Percentiles rank a stretch among this genome's conserved stretches.
Evolutionary conservation across 257 asterid genomes (phyloP).

Genomic region (Osmanthus fragrans): DNA sequence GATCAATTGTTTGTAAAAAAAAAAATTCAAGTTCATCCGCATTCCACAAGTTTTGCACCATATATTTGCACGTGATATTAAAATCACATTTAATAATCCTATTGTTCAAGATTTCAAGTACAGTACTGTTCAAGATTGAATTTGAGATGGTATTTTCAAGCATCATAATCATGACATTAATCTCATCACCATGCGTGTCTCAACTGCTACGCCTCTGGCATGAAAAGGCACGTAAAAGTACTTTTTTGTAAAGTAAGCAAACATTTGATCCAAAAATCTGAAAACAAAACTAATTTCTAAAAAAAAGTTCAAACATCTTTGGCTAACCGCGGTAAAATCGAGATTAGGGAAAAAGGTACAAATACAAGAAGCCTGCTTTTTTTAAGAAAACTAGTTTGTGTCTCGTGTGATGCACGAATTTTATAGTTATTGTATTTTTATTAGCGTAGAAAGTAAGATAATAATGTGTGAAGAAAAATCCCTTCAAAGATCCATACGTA

Average conservation of each 20-base stretch:
- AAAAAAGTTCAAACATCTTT: no score
- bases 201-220: not conserved
- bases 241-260: not conserved
- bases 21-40: not conserved
- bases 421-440: no score
- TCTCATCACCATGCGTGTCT: not conserved
- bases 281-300: no score
- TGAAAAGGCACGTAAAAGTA: not conserved
- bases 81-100: not conserved
- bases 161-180: not conserved
- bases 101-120: not conserved
- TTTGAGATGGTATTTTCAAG: not conserved
- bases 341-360: not conserved
- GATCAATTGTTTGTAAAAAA: slow-evolving; percentile 17
- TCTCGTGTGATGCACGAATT: no score
- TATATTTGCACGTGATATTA: not conserved
- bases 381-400: no score
- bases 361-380: not conserved
- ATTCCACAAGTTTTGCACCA: slow-evolving; percentile 2
- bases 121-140: not conserved
- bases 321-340: not conserved
- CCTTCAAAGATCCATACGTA: slow-evolving; percentile 17
- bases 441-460: no score
- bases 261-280: not conserved
- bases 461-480: not conserved